Conservation (phyloP, 2,329 filamentous ascomycete species). For the Conoideocrella luteorostrata region DNA sequence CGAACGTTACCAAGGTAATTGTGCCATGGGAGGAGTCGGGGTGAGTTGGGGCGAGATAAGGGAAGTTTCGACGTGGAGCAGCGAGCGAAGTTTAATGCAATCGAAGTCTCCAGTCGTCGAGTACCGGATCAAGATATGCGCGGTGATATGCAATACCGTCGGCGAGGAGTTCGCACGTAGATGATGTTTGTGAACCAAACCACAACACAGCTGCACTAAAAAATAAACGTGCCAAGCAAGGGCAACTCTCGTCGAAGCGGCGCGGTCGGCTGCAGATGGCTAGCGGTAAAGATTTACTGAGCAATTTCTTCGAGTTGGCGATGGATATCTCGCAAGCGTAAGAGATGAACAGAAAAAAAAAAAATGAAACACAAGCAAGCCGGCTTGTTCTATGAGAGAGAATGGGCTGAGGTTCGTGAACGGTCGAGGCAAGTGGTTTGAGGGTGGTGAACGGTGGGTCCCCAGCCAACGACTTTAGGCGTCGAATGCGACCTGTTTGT, state of each 20-base stretch:
- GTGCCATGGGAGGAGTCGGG: slow-evolving; percentile 5
- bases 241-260: background rate
- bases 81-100: background rate
- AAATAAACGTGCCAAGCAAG: background rate
- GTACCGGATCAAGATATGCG: background rate
- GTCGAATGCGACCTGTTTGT: background rate
- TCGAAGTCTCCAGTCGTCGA: background rate
- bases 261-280: background rate
- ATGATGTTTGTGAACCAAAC: background rate
- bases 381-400: background rate
- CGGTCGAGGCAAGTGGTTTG: slow-evolving; percentile 1
- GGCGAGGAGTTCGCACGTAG: too few species aligned
- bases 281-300: background rate
- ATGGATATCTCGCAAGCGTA: background rate
- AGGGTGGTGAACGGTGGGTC: slow-evolving; percentile 5
- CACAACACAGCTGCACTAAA: slow-evolving; percentile 1
- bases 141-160: background rate
- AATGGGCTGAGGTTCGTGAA: slow-evolving; percentile 1
- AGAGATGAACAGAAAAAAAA: slow-evolving; percentile 8
- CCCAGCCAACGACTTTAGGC: slow-evolving; percentile 6
- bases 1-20: slow-evolving; percentile 2
- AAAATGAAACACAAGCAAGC: background rate
- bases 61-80: background rate
- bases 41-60: background rate
- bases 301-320: background rate